Evolutionary conservation across 2,329 filamentous ascomycete species (phyloP).

Genomic region (Ambrosiella cleistominuta): DNA sequence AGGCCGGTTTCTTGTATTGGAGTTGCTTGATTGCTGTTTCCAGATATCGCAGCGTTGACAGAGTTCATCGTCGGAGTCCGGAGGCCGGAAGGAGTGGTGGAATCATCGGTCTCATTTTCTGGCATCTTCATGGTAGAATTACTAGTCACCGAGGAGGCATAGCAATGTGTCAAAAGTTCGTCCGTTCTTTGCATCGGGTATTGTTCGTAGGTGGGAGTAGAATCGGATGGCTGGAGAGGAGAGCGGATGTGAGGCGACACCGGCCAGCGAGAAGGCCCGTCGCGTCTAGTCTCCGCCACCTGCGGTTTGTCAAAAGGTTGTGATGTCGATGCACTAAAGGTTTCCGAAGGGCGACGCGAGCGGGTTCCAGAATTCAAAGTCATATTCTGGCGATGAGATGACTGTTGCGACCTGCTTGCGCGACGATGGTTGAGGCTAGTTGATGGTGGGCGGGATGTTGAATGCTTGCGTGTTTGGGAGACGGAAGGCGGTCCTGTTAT

Average conservation of each 20-base stretch:
- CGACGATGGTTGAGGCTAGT: constrained; percentile 18
- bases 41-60: constrained; percentile 28
- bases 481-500: constrained; percentile 18
- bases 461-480: constrained; percentile 46
- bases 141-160: constrained; percentile 10
- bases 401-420: constrained; percentile 47
- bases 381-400: constrained; percentile 28
- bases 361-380: constrained; percentile 18
- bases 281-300: constrained; percentile 9
- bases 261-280: constrained; percentile 46
- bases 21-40: constrained; percentile 34
- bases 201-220: not conserved
- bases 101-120: constrained; percentile 37
- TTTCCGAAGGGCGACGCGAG: constrained; percentile 30
- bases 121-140: constrained; percentile 18
- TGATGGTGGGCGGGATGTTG: not conserved
- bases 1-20: constrained; percentile 85
- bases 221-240: not conserved
- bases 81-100: constrained; percentile 31
- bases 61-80: constrained; percentile 40
- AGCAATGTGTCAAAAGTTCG: not conserved
- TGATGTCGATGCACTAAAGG: constrained; percentile 32
- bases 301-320: not conserved
- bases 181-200: constrained; percentile 5
- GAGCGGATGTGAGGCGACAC: constrained; percentile 53